Base-by-base conservation (phyloP, 2,329 filamentous ascomycete genomes). In the Aspergillus sp. region DNA sequence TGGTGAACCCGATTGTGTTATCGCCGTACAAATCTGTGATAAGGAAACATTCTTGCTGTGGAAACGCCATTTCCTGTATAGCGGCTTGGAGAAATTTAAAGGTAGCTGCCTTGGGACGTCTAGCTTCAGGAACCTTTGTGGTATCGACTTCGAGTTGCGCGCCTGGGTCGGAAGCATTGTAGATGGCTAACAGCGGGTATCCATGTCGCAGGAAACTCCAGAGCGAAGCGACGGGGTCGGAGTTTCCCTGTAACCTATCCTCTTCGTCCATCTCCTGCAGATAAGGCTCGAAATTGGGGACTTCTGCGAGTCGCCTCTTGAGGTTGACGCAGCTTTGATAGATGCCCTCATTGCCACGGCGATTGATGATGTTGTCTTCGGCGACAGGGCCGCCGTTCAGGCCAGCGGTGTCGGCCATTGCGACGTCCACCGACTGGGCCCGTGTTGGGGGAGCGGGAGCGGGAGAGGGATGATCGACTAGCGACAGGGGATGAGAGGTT, bases 1-100 rank as follows among this genome's bases (percentile, higher is more conserved):
- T 98, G 65, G 97, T 92, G 73, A 99, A 98, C 3, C 95, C 95
- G 45, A 91, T 97, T 1, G 95, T 99, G 75, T 97, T 96, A 67
- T 93, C 91, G 54, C 91, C 91, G 75, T 95, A 93, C 46, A 98
- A 80, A 76, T 99, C 93, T 57, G 87, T 90, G 66, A 99, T 89
- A 67, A 96, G 90, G 74, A 98, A 98, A 69, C 91, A 93, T 61
- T 96, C 91, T 48, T 88, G 84, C 4, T 90, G 81, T 2, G 90
- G 85, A 53, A 97, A 89, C 56, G 87, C 85, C 51, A 98, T 81
- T 52, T 96, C 90, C 65, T 87, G 87, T 70, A 96, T 82, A 73
- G 93, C 97, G 23, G 91, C 92, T 73, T 96, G 87, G 59, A 97
- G 85, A 72, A 99, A 98, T 70, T 92, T 92, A 80, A 96, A 96